Base-by-base conservation (phyloP, 495 filamentous ascomycete genomes). In the Penicillium canariense region DNA sequence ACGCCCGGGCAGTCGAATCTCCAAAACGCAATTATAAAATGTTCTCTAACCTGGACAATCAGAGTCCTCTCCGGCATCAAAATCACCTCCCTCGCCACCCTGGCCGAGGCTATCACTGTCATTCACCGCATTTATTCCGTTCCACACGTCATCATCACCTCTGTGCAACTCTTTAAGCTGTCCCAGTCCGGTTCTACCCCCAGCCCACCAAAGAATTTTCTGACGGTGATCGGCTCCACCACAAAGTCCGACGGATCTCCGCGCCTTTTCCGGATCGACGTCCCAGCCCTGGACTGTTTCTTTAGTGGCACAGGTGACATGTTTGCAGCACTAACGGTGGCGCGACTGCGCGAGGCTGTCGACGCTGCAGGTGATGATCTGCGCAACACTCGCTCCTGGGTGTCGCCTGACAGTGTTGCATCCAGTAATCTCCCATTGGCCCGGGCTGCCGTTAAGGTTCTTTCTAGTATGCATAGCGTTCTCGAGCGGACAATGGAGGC, bases 281-380 rank as follows among this genome's bases (percentile, higher is more conserved):
- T 96, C 48, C 90, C 93, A 1, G 83, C 88, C 5, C 84, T 97
- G 48, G 87, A 96, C 63, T 88, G 88, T 69, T 95, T 90, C 77
- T 98, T 97, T 70, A 90, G 86, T 64, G 94, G 94, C 23, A 96
- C 94, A 1, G 94, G 94, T 12, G 94, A 98, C 74, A 96, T 98
- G 91, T 97, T 98, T 68, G 91, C 94, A 35, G 92, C 95, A 20
- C 75, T 97, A 48, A 93, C 85, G 45, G 81, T 96, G 2, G 89
- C 89, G 22, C 86, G 94, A n/a, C 82, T 98, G 50, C 85, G 93
- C 58, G 91, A 97, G 76, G 89, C 88, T 5, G 84, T 87, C 14
- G 59, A 61, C 11, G 68, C 65, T 7, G 73, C 75, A 1, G 76
- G 69, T 0, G 54, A 68, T 4, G 42, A 48, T 15, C 62, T 90